Evolutionary conservation across 148 eudicot genomes (phyloP), one percentile per base, ranked within the genome.

Genomic region (Linanthus parryae): DNA sequence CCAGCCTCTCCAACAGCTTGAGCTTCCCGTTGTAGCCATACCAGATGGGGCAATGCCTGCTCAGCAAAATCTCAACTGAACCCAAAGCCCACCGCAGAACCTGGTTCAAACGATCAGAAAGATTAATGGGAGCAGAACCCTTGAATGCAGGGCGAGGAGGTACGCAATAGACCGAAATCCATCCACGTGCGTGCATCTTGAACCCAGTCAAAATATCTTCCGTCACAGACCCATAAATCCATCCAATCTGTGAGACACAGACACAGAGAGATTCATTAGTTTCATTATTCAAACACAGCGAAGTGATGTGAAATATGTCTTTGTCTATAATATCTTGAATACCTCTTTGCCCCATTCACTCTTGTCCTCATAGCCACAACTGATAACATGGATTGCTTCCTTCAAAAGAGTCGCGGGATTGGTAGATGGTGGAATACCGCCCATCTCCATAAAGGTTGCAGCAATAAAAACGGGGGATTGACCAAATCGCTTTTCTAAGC

Each of bases 271-370:
- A 5, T 5, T 5, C 35, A 11, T 31, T 11, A 5, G 35, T 5
- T 5, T 31, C 5, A 5, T 31, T 31, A 31, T 5, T 5, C 5
- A 31, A 31, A 31, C 11, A 5, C 5, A 31, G 35, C 35, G 11
- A 31, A 11, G 35, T 31, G 5, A 31, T 31, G 5, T 11, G 7
- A 5, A 31, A 5, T 11, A 5, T 31, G 35, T 5, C 35, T 5
- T n/a, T n/a, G n/a, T n/a, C n/a, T n/a, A n/a, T n/a, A n/a, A n/a
- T n/a, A n/a, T n/a, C n/a, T n/a, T n/a, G n/a, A n/a, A n/a, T 54
- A 90, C 97, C 95, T 90, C 97, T 85, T 90, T 90, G 52, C 97
- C 97, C 97, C 97, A 90, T 62, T 90, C 97, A 15, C 85, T 67
- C 68, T 90, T 90, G 73, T 82, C 97, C 67, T 88, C 97, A 34